These are phyloP conservation scores for Pholiota molesta DNA, from an alignment of 768 basidiomycete species.

Conservation along the genomic window DNA sequence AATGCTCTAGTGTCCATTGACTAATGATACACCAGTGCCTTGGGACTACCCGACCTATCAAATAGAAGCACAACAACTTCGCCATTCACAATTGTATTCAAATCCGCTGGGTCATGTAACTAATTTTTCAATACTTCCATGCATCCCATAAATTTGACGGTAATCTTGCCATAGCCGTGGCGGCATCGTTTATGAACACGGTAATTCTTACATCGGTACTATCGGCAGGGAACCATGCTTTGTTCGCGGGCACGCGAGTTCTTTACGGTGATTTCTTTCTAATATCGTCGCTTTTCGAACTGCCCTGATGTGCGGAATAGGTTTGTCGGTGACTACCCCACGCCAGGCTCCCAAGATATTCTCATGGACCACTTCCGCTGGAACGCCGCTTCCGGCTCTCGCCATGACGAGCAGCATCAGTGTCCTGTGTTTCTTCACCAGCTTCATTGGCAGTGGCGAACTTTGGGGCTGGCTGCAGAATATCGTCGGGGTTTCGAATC, in stretches of 20 bases:
- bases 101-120: conserved; percentile 64
- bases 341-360: conserved; percentile 76
- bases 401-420: conserved; percentile 76
- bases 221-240: conserved; percentile 84
- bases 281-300: not conserved
- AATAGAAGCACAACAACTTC: conserved; percentile 74
- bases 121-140: not conserved
- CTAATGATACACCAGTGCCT: conserved; percentile 49
- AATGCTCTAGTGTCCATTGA: not conserved
- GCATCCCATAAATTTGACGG: conserved; percentile 9
- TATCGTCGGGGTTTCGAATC: conserved; percentile 87
- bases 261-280: conserved; percentile 54
- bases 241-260: conserved; percentile 84
- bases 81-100: conserved; percentile 87
- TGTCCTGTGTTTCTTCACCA: conserved; percentile 72
- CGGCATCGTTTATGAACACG: conserved; percentile 86
- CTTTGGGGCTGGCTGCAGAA: conserved; percentile 88
- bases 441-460: conserved; percentile 75
- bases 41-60: conserved; percentile 80
- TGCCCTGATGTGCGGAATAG: conserved; percentile 25
- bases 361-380: conserved; percentile 61
- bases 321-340: conserved; percentile 58
- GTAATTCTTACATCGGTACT: conserved; percentile 83
- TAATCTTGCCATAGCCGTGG: conserved; percentile 45
- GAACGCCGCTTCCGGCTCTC: conserved; percentile 75